A percentile compares a stretch with the other conserved stretches of the same genome.
Conservation (phyloP, 441 rosid species). For the Syzygium malaccense region DNA sequence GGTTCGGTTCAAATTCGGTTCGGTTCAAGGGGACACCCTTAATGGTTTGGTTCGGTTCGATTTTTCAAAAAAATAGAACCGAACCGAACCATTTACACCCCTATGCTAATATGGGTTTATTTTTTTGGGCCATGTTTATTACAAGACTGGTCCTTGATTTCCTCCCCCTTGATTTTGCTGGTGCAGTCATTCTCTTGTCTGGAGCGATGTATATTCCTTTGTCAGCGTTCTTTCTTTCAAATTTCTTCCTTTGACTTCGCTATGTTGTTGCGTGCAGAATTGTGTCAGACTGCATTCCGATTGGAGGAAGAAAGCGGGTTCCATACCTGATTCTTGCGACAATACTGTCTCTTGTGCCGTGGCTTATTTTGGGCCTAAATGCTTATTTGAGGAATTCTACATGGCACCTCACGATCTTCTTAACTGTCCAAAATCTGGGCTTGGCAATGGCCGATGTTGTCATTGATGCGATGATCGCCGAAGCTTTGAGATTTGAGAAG, state of each 20-base stretch:
- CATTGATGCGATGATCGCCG: slow-evolving; percentile 94
- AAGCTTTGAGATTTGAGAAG: slow-evolving; percentile 81
- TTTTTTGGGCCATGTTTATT: not conserved
- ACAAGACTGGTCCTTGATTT: not conserved
- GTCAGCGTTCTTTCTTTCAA: not conserved
- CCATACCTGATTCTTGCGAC: slow-evolving; percentile 80
- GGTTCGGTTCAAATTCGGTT: no score
- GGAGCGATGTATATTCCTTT: not conserved
- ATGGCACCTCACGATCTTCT: slow-evolving; percentile 45
- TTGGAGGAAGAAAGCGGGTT: slow-evolving; percentile 72
- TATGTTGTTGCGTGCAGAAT: slow-evolving; percentile 40
- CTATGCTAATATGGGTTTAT: not conserved
- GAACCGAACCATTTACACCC: no score
- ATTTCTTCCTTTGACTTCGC: not conserved
- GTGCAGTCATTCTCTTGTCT: not conserved
- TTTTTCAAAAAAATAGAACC: no score
- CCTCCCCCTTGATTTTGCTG: not conserved
- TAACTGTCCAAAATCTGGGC: slow-evolving; percentile 86
- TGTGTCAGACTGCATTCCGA: slow-evolving; percentile 85
- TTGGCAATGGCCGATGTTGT: slow-evolving; percentile 98
- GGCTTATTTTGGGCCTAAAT: slow-evolving; percentile 71
- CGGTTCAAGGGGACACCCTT: no score
- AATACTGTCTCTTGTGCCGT: slow-evolving; percentile 71
- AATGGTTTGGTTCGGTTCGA: no score
- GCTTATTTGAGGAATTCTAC: slow-evolving; percentile 48